phyloP scores from a whole-genome alignment of 495 filamentous ascomycete species.

The Penicillium lividum region DNA sequence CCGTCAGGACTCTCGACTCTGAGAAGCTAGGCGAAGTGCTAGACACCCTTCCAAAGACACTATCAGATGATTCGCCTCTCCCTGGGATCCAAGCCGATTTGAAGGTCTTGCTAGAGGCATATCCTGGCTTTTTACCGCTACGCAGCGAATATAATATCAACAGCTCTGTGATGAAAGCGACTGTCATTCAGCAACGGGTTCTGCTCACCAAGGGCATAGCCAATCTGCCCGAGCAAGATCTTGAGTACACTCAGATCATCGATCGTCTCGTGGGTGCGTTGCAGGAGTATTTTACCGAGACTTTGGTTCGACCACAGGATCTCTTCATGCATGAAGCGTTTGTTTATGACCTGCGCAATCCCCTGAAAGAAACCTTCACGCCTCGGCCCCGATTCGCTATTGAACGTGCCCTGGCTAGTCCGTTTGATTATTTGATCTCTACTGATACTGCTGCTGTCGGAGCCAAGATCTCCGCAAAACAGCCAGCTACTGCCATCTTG shows the following conservation, averaged over 20 bases:
- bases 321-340: slow-evolving; percentile 79
- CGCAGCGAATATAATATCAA: slow-evolving; percentile 74
- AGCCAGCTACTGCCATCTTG: slow-evolving; percentile 77
- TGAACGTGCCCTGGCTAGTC: slow-evolving; percentile 75
- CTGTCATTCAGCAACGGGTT: slow-evolving; percentile 84
- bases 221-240: slow-evolving; percentile 69
- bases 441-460: slow-evolving; percentile 35
- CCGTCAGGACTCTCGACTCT: slow-evolving; percentile 53
- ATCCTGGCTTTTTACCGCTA: slow-evolving; percentile 51
- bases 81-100: slow-evolving; percentile 30
- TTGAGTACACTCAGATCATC: slow-evolving; percentile 73
- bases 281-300: slow-evolving; percentile 52
- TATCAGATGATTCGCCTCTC: slow-evolving; percentile 22
- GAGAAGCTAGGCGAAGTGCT: slow-evolving; percentile 29
- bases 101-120: slow-evolving; percentile 35
- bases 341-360: slow-evolving; percentile 77
- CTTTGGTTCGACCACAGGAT: slow-evolving; percentile 58
- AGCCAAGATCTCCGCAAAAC: slow-evolving; percentile 54
- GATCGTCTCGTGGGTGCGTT: slow-evolving; percentile 61
- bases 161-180: slow-evolving; percentile 73
- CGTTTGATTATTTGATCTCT: slow-evolving; percentile 85
- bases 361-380: slow-evolving; percentile 78
- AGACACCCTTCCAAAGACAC: slow-evolving; percentile 18
- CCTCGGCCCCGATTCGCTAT: slow-evolving; percentile 76
- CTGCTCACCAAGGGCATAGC: slow-evolving; percentile 81